These are phyloP conservation scores for Anaeromyces robustus DNA, from an alignment of 192 early-diverging fungal genomes.

Conservation along the genomic window DNA sequence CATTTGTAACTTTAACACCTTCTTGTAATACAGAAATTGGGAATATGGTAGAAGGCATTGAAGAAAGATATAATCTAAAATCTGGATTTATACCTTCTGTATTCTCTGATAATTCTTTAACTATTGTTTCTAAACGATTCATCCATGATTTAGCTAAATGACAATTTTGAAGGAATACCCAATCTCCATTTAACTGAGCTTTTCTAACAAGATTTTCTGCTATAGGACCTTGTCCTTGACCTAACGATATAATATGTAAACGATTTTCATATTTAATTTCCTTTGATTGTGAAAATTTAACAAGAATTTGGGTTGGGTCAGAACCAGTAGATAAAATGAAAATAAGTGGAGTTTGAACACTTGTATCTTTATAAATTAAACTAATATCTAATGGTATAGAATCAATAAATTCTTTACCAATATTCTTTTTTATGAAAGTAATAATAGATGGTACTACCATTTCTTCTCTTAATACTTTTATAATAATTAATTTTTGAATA, in stretches of 20 bases:
- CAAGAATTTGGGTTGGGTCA: constrained; percentile 27
- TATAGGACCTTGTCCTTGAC: constrained; percentile 41
- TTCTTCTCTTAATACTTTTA: constrained; percentile 42
- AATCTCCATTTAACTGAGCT: constrained; percentile 28
- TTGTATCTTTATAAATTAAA: constrained; percentile 38
- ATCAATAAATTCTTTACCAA: constrained; percentile 38
- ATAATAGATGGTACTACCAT: constrained; percentile 27
- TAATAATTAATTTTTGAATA: constrained; percentile 21
- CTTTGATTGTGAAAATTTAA: constrained; percentile 10
- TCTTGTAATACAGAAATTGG: constrained; percentile 40
- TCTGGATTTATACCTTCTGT: constrained; percentile 16
- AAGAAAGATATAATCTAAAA: constrained; percentile 40
- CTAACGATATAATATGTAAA: constrained; percentile 46
- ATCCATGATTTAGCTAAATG: constrained; percentile 49
- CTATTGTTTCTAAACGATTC: constrained; percentile 27
- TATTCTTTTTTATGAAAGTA: constrained; percentile 32
- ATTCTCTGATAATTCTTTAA: constrained; percentile 32
- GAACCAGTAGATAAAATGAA: constrained; percentile 47
- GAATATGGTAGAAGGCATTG: constrained; percentile 47
- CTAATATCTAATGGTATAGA: constrained; percentile 34
- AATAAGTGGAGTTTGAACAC: constrained; percentile 26
- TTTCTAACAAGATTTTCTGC: constrained; percentile 34
- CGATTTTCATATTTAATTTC: constrained; percentile 41
- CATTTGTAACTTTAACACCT: constrained; percentile 45
- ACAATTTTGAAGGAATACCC: constrained; percentile 50